A percentile compares a stretch with the other conserved stretches of the same genome.
Conservation (phyloP, 2,329 filamentous ascomycete species). For the Diaporthe capsici region DNA sequence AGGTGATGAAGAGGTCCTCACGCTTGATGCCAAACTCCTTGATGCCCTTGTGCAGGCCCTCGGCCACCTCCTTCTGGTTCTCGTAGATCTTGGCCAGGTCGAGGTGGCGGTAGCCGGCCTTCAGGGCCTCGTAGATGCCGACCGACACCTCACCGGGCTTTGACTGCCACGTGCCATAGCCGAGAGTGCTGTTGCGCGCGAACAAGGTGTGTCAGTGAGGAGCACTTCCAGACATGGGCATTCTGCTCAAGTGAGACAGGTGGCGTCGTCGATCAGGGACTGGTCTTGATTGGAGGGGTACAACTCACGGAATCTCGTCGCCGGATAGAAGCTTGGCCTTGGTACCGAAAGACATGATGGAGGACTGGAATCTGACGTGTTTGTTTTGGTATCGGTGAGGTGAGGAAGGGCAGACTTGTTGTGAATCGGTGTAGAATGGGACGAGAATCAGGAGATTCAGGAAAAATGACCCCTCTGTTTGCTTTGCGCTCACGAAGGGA, state of each 20-base stretch:
- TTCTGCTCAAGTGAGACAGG: neutral
- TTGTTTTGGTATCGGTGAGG: neutral
- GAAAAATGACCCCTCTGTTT: constrained; percentile 1
- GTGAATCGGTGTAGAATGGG: constrained; percentile 3
- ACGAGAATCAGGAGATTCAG: constrained; percentile 23
- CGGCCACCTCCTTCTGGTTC: constrained; percentile 73
- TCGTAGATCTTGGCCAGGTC: constrained; percentile 69
- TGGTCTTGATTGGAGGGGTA: constrained; percentile 45
- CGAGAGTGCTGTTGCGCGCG: constrained; percentile 38
- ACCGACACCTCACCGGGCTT: constrained; percentile 74
- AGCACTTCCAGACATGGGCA: neutral
- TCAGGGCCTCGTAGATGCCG: constrained; percentile 75
- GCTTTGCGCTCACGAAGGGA: constrained; percentile 18
- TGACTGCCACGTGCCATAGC: constrained; percentile 77
- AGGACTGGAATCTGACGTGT: neutral
- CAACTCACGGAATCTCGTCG: constrained; percentile 69
- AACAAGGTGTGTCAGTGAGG: constrained; percentile 2
- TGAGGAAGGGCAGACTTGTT: neutral
- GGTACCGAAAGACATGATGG: constrained; percentile 67
- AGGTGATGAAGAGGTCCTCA: constrained; percentile 73
- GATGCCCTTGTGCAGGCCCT: constrained; percentile 65
- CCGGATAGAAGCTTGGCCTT: constrained; percentile 74
- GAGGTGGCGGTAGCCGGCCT: constrained; percentile 75
- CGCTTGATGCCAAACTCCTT: constrained; percentile 66
- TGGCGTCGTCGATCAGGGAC: constrained; percentile 5